Base-by-base conservation (phyloP, 768 basidiomycete species). In the Cyclocybe aegerita region DNA sequence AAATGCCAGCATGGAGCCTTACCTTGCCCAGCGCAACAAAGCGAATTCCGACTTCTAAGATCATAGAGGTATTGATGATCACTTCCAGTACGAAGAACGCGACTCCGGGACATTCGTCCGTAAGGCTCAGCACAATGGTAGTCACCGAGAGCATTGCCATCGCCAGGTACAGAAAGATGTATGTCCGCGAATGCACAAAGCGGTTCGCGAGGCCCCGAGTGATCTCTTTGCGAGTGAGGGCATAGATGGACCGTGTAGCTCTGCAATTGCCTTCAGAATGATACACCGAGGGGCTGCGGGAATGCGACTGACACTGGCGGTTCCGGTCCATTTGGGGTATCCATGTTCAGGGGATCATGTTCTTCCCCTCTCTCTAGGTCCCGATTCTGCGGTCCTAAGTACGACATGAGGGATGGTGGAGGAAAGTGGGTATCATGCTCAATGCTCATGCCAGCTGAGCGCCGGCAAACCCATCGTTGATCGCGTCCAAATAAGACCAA, bases 21-120 rank as follows among this genome's bases (percentile, higher is more conserved):
- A 98, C 96, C 68, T 83, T 81, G 53, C 96, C 96, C 61, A 97
- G 90, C 1, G 97, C 97, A 50, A 98, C 75, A 65, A 98, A 88
- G 36, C 97, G 84, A 52, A 96, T 89, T 1, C 77, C 79, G 12
- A 99, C 97, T 74, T 99, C 97, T 17, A 88, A 66, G 52, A 98
- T 98, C 95, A 98, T 96, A 8, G 90, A 78, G 0, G 80, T 77
- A 63, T 96, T 95, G 67, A 96, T 82, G 65, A 96, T 83, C 39
- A 96, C 68, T 69, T 97, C 93, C 59, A 97, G 77, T 29, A 95
- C 70, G 68, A 92, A 97, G 70, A 97, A 97, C 4, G 90, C 72
- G n/a, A 87, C 59, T 4, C 87, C 89, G 5, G 93, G 93, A 60
- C 94, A 97, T 23, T 86, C 92, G 58, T 89, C 85, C 39, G 81